These are phyloP conservation scores for Citrus cavaleriei DNA, from an alignment of 345 rosid genomes.

Conservation along the genomic window DNA sequence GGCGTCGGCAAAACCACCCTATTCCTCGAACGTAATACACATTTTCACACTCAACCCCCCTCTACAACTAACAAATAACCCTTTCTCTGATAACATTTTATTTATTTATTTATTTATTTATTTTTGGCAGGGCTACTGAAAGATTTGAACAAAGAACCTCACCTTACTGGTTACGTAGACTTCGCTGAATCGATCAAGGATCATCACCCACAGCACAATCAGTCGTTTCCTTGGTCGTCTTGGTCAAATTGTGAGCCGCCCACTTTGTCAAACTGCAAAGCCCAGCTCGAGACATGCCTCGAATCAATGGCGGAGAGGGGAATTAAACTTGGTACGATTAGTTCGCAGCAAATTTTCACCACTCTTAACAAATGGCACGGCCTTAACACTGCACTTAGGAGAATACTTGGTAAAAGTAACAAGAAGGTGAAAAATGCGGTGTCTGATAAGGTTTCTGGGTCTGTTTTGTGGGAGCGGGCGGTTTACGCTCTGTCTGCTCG, in stretches of 20 bases:
- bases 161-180: constrained; percentile 82
- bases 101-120: not conserved
- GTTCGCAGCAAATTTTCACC: constrained; percentile 72
- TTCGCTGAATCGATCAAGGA: constrained; percentile 75
- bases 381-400: constrained; percentile 53
- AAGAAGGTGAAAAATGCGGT: constrained; percentile 31
- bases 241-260: constrained; percentile 80
- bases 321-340: constrained; percentile 63
- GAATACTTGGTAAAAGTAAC: constrained; percentile 28
- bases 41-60: no score
- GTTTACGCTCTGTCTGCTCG: constrained; percentile 64
- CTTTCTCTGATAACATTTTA: not conserved
- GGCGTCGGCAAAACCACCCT: constrained; percentile 98
- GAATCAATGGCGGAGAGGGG: constrained; percentile 79
- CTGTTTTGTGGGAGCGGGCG: constrained; percentile 76
- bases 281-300: constrained; percentile 85
- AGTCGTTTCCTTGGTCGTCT: constrained; percentile 82
- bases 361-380: constrained; percentile 87
- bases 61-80: not conserved
- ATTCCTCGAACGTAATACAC: constrained; percentile 63
- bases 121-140: constrained; percentile 58
- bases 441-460: constrained; percentile 46
- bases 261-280: constrained; percentile 46
- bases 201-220: constrained; percentile 62
- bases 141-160: constrained; percentile 88